Percentiles rank a stretch among this genome's conserved stretches.
Conservation (phyloP, 2,329 filamentous ascomycete species). For the Epichloe hybrida region DNA sequence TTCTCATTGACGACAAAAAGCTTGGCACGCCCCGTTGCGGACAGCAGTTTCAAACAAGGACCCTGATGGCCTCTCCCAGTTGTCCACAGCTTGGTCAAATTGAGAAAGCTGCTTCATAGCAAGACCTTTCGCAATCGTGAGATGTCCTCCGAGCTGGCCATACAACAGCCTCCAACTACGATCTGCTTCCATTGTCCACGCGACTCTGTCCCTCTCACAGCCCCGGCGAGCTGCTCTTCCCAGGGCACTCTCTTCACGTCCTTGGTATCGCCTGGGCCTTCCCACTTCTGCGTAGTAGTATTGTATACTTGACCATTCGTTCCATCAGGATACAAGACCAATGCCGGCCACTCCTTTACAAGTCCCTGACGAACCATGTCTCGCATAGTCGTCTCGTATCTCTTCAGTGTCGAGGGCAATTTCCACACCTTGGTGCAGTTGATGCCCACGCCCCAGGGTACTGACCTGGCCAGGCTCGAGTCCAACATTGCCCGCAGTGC, state of each 20-base stretch:
- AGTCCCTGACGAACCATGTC: slow-evolving; percentile 22
- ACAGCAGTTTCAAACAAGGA: too few relatives aligned
- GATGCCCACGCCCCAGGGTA: slow-evolving; percentile 51
- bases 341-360: slow-evolving; percentile 30
- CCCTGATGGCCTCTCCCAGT: slow-evolving; percentile 36
- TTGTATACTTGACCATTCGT: slow-evolving; percentile 57
- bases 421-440: slow-evolving; percentile 57
- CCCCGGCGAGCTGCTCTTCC: slow-evolving; percentile 30
- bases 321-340: slow-evolving; percentile 56
- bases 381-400: slow-evolving; percentile 37
- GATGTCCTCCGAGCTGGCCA: slow-evolving; percentile 26
- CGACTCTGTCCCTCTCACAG: slow-evolving; percentile 23
- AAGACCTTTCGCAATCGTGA: slow-evolving; percentile 14
- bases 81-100: too few relatives aligned
- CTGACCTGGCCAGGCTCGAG: slow-evolving; percentile 8
- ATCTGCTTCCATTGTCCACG: slow-evolving; percentile 30
- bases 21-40: too few relatives aligned
- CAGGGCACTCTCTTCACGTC: slow-evolving; percentile 21
- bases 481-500: slow-evolving; percentile 26
- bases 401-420: slow-evolving; percentile 38
- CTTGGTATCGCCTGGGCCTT: slow-evolving; percentile 19
- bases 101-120: neutral
- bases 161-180: slow-evolving; percentile 41
- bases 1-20: too few relatives aligned
- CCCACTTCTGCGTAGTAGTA: slow-evolving; percentile 48